Base-by-base conservation (phyloP, 192 early-diverging fungal genomes). In the Cetraspora pellucida region DNA sequence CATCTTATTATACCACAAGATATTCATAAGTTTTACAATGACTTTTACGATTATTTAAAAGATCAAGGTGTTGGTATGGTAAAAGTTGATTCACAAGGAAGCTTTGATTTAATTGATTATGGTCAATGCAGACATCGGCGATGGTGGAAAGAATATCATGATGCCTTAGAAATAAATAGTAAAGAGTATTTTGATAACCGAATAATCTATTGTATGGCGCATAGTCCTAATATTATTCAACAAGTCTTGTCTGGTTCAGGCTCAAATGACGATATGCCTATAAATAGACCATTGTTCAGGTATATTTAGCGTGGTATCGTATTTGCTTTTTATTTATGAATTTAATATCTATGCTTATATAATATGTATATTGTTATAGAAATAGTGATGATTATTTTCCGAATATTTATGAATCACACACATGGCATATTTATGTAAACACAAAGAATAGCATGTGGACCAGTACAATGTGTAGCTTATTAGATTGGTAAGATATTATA, bases 341-440 rank as follows among this genome's bases (percentile, higher is more conserved):
- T 14, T 19, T 19, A 54, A 54, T 16, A 54, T 19, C 4, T 4
- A 54, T 1, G 11, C 5, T 54, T 10, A 54, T 19, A 2, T 16
- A 44, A 21, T 27, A 37, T 44, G 19, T n/a, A 44, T 60, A 52
- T 46, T 10, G 79, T 23, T 74, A 78, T 60, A 83, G 88, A 46
- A 90, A 89, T 67, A 86, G 84, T 23, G 84, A 90, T 43, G 89
- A 90, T 60, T 90, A 82, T 30, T 88, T 77, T 50, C 89, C 89
- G 3, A 75, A 89, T 49, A 68, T 58, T 7, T 28, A 79, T 21
- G 67, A 75, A n/a, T 83, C 82, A 0, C 87, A 90, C 73, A 61
- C 82, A 5, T 88, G 85, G 83, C 89, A 90, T 81, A 81, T 89
- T 46, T 85, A 89, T 74, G 77, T 81, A 67, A 90, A 90, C 68